Evolutionary conservation across 352 stramenopile genomes (phyloP).

Genomic region (Pythium insidiosum): DNA sequence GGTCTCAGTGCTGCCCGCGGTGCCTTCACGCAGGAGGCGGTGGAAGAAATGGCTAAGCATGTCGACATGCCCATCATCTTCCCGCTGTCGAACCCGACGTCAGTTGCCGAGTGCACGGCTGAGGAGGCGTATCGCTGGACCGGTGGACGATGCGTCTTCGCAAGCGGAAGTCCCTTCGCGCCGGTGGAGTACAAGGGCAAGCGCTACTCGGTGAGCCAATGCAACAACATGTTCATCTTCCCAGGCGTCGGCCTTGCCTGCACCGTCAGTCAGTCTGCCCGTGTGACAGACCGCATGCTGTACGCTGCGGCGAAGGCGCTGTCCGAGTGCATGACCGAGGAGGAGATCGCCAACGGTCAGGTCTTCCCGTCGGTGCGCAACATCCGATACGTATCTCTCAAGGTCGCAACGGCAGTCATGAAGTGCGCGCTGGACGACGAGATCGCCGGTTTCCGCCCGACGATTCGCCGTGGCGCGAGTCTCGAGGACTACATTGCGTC

Average conservation of each 20-base stretch:
- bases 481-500: conserved; percentile 86
- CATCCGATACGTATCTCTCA: conserved; percentile 91
- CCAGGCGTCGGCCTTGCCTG: conserved; percentile 92
- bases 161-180: conserved; percentile 93
- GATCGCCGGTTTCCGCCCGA: conserved; percentile 68
- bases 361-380: conserved; percentile 92
- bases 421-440: conserved; percentile 85
- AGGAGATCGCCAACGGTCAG: conserved; percentile 89
- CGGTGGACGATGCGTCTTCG: conserved; percentile 93
- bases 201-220: conserved; percentile 77
- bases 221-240: conserved; percentile 99
- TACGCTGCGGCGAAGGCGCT: conserved; percentile 92
- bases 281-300: conserved; percentile 93
- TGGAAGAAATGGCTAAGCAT: conserved; percentile 86
- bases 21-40: conserved; percentile 81
- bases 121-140: conserved; percentile 96
- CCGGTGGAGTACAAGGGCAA: conserved; percentile 86
- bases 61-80: conserved; percentile 93
- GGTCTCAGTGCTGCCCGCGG: conserved; percentile 85
- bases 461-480: conserved; percentile 59
- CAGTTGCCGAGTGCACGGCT: conserved; percentile 93
- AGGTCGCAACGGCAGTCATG: conserved; percentile 90
- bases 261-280: conserved; percentile 67
- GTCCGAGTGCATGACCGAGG: conserved; percentile 88
- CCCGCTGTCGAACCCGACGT: conserved; percentile 95